Conservation (phyloP, 2,329 filamentous ascomycete species). For the Trichothecium sympodiale region DNA sequence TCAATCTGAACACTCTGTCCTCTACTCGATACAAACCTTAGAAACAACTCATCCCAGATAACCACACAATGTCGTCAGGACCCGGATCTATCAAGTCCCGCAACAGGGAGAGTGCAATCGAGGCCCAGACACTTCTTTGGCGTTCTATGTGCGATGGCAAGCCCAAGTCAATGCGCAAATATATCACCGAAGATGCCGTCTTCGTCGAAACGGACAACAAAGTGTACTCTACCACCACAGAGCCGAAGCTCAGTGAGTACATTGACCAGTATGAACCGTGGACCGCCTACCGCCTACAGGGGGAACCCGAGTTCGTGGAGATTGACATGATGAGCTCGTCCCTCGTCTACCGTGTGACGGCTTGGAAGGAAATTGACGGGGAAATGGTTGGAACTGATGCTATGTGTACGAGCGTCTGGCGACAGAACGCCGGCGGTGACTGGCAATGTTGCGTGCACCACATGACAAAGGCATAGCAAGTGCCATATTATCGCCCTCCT, state of each 20-base stretch:
- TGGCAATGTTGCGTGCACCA: slow-evolving; percentile 23
- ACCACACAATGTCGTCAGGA: slow-evolving; percentile 6
- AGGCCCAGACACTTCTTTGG: slow-evolving; percentile 23
- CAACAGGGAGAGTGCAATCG: slow-evolving; percentile 23
- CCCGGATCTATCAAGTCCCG: slow-evolving; percentile 18
- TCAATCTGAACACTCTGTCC: too few species aligned
- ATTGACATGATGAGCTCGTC: slow-evolving; percentile 24
- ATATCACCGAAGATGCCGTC: slow-evolving; percentile 21
- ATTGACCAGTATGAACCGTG: slow-evolving; percentile 22
- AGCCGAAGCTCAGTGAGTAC: slow-evolving; percentile 19
- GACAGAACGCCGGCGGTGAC: slow-evolving; percentile 21
- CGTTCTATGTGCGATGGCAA: slow-evolving; percentile 20
- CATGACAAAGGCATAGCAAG: slow-evolving; percentile 13
- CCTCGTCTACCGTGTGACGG: slow-evolving; percentile 19
- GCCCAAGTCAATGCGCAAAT: slow-evolving; percentile 18
- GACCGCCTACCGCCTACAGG: slow-evolving; percentile 24
- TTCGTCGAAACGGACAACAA: slow-evolving; percentile 18
- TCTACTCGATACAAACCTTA: too few species aligned
- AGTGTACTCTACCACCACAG: slow-evolving; percentile 18
- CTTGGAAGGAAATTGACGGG: slow-evolving; percentile 17
- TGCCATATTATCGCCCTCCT: not conserved
- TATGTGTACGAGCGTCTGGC: slow-evolving; percentile 21
- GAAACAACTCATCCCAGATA: too few species aligned
- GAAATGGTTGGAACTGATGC: slow-evolving; percentile 21
- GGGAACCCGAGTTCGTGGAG: slow-evolving; percentile 23